Evolutionary conservation across 2,329 filamentous ascomycete species (phyloP), one percentile per base, ranked within the genome.

Genomic region (Apiospora pterosperma): DNA sequence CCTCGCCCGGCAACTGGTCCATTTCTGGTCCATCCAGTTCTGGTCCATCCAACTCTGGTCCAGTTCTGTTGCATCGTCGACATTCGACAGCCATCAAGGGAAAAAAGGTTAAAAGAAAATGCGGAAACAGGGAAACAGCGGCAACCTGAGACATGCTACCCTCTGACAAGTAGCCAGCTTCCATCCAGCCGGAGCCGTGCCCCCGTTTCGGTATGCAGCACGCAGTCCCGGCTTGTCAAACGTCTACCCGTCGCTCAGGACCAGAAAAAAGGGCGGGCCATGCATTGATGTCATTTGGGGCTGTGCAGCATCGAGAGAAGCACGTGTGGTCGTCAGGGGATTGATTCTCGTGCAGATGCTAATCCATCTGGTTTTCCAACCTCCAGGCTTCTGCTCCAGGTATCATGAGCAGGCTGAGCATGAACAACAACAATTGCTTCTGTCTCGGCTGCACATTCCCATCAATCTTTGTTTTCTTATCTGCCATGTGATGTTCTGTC

Each of bases 261-360:
- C 25, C 28, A 55, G 12, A 8, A 34, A 23, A 1, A 19, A 34
- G 31, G 16, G 38, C 48, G 14, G 3, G 19, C 25, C 16, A 34
- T 55, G 48, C 48, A 55, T 55, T 55, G 48, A 55, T 55, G 48
- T 55, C 48, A 55, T n/a, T 55, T 11, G 48, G 28, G 48, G 48
- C 48, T 55, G 48, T 55, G 48, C 28, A 55, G 16, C 48, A 34
- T 41, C 3, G 44, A 14, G 10, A 12, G 36, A 39, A 25, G 25
- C 44, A 31, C 28, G 16, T 28, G 28, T 55, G 48, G 23, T 23
- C 42, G 28, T n/a, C 28, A 55, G 28, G 48, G 16, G 28, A 55
- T 55, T 55, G 48, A n/a, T 55, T n/a, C 25, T 34, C 28, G 14
- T 55, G 11, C 48, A 28, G 48, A 12, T 34, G n/a, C n/a, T n/a